These are phyloP conservation scores for Flammula alnicola DNA, from an alignment of 1,284 basidiomycete genomes.

Conservation along the genomic window DNA sequence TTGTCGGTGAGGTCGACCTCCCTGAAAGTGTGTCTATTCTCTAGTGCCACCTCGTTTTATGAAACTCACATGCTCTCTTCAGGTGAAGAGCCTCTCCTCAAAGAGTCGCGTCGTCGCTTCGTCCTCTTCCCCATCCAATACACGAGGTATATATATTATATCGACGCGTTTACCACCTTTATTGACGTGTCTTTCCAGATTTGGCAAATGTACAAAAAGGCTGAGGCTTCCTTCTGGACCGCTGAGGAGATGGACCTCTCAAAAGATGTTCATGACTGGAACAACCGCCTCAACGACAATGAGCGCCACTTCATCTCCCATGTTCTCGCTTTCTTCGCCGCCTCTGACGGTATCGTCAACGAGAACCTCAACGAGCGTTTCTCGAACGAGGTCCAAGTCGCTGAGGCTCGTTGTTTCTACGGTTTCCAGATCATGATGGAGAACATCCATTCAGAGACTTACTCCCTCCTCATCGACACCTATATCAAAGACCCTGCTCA, in stretches of 20 bases:
- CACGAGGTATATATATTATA: conserved; percentile 63
- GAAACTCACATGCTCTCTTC: conserved; percentile 4
- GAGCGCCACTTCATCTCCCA: conserved; percentile 97
- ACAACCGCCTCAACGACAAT: conserved; percentile 89
- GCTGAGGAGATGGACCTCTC: conserved; percentile 98
- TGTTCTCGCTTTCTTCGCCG: conserved; percentile 96
- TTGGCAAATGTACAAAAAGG: conserved; percentile 97
- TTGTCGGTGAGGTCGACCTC: conserved; percentile 68
- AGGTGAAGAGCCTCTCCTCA: conserved; percentile 85
- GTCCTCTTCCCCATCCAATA: conserved; percentile 96
- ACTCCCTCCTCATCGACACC: conserved; percentile 97
- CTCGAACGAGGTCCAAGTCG: conserved; percentile 91
- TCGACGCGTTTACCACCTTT: neutral
- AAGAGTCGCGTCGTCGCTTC: conserved; percentile 81
- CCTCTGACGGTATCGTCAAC: conserved; percentile 98
- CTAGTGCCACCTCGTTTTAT: neutral
- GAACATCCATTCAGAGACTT: conserved; percentile 96
- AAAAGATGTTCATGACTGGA: conserved; percentile 93
- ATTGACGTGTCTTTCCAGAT: conserved; percentile 57
- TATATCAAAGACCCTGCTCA: conserved; percentile 92
- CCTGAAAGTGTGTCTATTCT: conserved; percentile 59
- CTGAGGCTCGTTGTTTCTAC: conserved; percentile 98
- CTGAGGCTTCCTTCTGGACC: conserved; percentile 95
- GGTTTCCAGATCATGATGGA: conserved; percentile 99
- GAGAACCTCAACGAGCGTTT: conserved; percentile 97